Evolutionary conservation across 768 basidiomycete genomes (phyloP).

Genomic region (Tephrocybe sp.): DNA sequence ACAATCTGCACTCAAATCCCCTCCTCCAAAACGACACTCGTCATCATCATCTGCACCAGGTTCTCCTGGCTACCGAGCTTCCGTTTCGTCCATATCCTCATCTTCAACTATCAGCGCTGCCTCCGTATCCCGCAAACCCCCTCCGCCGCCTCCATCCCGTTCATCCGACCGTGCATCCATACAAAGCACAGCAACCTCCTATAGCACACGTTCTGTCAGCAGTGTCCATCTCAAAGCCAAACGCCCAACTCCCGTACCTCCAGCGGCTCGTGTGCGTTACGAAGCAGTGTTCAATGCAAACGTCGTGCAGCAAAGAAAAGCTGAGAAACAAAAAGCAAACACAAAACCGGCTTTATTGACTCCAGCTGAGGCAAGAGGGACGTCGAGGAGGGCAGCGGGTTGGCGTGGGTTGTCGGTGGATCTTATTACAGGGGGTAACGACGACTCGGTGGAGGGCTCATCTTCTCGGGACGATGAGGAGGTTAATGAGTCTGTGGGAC

Average conservation of each 20-base stretch:
- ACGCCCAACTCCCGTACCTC: conserved; percentile 67
- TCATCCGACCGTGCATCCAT: conserved; percentile 66
- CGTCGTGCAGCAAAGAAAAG: conserved; percentile 45
- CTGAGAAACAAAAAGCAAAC: conserved; percentile 30
- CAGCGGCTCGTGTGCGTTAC: conserved; percentile 61
- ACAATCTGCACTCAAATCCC: conserved; percentile 23
- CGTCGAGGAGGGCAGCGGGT: conserved; percentile 55
- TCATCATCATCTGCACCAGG: conserved; percentile 11
- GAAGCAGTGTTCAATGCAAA: conserved; percentile 66
- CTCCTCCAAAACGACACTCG: conserved; percentile 23
- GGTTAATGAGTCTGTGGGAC: conserved; percentile 32
- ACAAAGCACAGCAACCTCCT: conserved; percentile 45
- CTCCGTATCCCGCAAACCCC: conserved; percentile 39
- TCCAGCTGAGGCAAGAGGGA: conserved; percentile 38
- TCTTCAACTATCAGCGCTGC: conserved; percentile 31
- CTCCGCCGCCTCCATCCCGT: conserved; percentile 42
- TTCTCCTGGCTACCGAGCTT: conserved; percentile 19
- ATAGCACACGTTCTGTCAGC: conserved; percentile 32
- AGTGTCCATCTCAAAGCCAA: conserved; percentile 31
- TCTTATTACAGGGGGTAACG: conserved; percentile 46
- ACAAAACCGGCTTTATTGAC: conserved; percentile 33
- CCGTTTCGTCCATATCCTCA: conserved; percentile 24
- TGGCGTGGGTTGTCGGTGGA: conserved; percentile 77
- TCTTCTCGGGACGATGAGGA: conserved; percentile 19
- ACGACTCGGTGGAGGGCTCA: conserved; percentile 9